Conservation (phyloP, 768 basidiomycete genomes). For the Auricularia cornea region DNA sequence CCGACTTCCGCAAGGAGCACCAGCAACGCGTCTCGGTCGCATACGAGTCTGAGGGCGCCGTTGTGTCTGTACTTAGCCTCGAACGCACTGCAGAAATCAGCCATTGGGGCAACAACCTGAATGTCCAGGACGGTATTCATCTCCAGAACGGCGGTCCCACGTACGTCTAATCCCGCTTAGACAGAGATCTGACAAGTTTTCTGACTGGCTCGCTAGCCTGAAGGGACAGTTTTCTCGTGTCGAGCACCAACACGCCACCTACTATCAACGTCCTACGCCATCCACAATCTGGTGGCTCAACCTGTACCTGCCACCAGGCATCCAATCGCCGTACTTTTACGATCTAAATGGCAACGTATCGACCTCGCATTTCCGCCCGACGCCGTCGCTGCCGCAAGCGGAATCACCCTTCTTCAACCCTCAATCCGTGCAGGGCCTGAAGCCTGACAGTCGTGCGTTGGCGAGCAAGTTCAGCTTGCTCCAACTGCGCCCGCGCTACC, state of each 20-base stretch:
- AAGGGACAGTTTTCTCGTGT: slow-evolving; percentile 95
- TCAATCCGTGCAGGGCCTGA: background rate
- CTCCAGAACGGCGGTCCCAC: slow-evolving; percentile 85
- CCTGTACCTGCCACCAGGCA: slow-evolving; percentile 76
- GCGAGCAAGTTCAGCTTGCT: slow-evolving; percentile 49
- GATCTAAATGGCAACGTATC: slow-evolving; percentile 96
- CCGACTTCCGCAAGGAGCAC: slow-evolving; percentile 45
- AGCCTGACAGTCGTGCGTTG: background rate
- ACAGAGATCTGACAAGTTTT: slow-evolving; percentile 1
- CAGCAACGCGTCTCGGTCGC: slow-evolving; percentile 68
- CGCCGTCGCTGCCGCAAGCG: slow-evolving; percentile 54
- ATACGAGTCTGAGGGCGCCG: slow-evolving; percentile 75
- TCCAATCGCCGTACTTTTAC: slow-evolving; percentile 79
- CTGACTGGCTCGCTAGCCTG: slow-evolving; percentile 40
- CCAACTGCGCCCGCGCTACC: slow-evolving; percentile 84
- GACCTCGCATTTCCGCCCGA: slow-evolving; percentile 73
- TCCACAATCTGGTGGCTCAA: slow-evolving; percentile 66
- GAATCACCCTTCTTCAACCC: background rate
- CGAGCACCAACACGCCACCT: slow-evolving; percentile 70
- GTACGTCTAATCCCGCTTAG: slow-evolving; percentile 43
- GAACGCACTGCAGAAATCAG: slow-evolving; percentile 82
- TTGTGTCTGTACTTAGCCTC: slow-evolving; percentile 65
- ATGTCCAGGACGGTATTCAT: slow-evolving; percentile 80
- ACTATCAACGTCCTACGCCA: slow-evolving; percentile 54
- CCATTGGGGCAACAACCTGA: slow-evolving; percentile 94